Evolutionary conservation across 2,329 filamentous ascomycete genomes (phyloP), one percentile per base, ranked within the genome.

Genomic region (Nannizziopsis barbatae): DNA sequence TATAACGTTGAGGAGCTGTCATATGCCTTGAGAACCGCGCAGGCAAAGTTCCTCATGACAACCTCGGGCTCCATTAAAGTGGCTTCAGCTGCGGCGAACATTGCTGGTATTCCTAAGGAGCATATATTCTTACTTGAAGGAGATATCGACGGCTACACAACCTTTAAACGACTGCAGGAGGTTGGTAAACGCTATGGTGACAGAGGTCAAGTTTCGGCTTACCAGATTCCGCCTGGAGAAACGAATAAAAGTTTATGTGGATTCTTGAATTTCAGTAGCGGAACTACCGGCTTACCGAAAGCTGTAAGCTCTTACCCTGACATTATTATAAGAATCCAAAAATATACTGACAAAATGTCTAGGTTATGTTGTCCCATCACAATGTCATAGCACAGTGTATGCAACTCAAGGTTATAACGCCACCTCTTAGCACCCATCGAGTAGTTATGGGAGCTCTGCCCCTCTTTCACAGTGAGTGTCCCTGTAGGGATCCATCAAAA

Each of bases 1-100:
- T 84, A 83, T 61, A 81, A 77, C 48, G 69, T 77, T 12, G 80
- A 84, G 43, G 81, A 84, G 55, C 82, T 84, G 76, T 74, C 72
- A 1, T 81, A 81, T 60, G 79, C 78, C 1, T 64, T 84, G 2
- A 73, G 75, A 55, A 79, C 71, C 1, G 75, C 71, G 0, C 65
- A 75, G 33, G 74, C 76, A 2, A 79, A 73, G 53, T 76, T 77
- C 51, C 57, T 81, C 8, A 72, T 82, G 62, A 80, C 77, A 0
- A 69, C 75, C 1, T 70, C 72, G 0, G 69, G 71, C 12, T 74
- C 70, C 12, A 71, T 80, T 62, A 67, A 75, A 6, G 72, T 81
- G 30, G 77, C 77, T 1, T 62, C 67, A 5, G 68, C 68, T 11
- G 75, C 76, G 11, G 77, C 77, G 2, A 65, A 72, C 54, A 71